These are phyloP conservation scores for Phytophthora idaei DNA, from an alignment of 352 stramenopile genomes.

Conservation along the genomic window DNA sequence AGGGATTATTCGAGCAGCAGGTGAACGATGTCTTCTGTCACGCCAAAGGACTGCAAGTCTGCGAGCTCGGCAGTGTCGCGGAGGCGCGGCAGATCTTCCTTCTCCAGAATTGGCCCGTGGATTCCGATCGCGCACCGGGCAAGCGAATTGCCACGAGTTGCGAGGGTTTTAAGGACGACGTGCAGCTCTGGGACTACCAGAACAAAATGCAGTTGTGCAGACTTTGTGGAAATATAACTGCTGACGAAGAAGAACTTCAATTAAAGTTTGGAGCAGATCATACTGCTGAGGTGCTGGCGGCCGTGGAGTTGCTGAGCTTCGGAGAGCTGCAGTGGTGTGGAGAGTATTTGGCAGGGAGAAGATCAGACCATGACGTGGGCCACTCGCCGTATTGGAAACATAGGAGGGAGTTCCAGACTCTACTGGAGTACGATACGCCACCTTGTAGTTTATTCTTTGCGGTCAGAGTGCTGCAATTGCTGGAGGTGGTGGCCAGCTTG, in stretches of 20 bases:
- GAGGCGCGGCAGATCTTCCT: conserved; percentile 50
- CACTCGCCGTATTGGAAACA: conserved; percentile 49
- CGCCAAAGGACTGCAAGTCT: conserved; percentile 49
- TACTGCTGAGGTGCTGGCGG: conserved; percentile 32
- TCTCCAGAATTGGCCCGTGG: conserved; percentile 46
- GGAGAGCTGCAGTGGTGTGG: conserved; percentile 59
- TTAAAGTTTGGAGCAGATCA: conserved; percentile 15
- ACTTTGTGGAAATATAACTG: conserved; percentile 41
- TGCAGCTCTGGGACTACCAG: conserved; percentile 55
- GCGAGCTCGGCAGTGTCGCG: conserved; percentile 39
- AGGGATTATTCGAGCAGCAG: conserved; percentile 39
- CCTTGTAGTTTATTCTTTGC: conserved; percentile 31
- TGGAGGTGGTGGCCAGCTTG: conserved; percentile 30
- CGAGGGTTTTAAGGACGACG: conserved; percentile 45
- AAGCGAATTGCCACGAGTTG: conserved; percentile 38
- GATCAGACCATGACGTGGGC: conserved; percentile 28
- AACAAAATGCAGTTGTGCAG: conserved; percentile 58
- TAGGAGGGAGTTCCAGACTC: conserved; percentile 33
- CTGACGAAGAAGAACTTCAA: conserved; percentile 33
- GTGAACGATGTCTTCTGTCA: conserved; percentile 61
- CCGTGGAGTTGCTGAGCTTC: conserved; percentile 46
- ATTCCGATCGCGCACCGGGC: conserved; percentile 37
- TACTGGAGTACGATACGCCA: conserved; percentile 27
- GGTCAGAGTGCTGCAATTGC: conserved; percentile 31
- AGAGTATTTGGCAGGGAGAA: conserved; percentile 35